Conservation (phyloP, 83 land plant genomes). For the Diphasiastrum complanatum region DNA sequence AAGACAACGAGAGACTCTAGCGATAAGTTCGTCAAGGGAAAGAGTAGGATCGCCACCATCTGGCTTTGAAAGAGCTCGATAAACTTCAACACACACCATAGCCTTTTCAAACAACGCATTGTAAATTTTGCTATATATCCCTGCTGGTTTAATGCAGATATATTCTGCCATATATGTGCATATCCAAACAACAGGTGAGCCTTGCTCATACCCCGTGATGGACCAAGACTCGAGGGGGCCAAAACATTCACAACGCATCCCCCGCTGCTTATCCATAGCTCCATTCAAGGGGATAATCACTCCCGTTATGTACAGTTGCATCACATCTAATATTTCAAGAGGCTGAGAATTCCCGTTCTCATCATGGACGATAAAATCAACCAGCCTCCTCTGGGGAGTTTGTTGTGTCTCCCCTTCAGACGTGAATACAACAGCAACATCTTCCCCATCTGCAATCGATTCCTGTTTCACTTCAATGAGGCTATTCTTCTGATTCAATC, state of each 20-base stretch:
- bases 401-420: slow-evolving; percentile 34
- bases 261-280: slow-evolving; percentile 42
- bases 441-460: slow-evolving; percentile 47
- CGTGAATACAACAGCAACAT: slow-evolving; percentile 50
- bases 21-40: slow-evolving; percentile 67
- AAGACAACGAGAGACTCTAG: slow-evolving; percentile 62
- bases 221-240: slow-evolving; percentile 73
- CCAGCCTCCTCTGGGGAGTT: slow-evolving; percentile 49
- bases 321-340: slow-evolving; percentile 58
- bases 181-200: slow-evolving; percentile 53
- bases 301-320: slow-evolving; percentile 58
- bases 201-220: slow-evolving; percentile 84
- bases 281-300: slow-evolving; percentile 49
- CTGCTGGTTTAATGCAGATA: slow-evolving; percentile 62
- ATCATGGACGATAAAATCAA: slow-evolving; percentile 71
- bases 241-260: slow-evolving; percentile 73
- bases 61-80: slow-evolving; percentile 49
- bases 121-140: slow-evolving; percentile 54
- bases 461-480: slow-evolving; percentile 40
- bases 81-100: slow-evolving; percentile 63
- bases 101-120: slow-evolving; percentile 62
- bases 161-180: slow-evolving; percentile 70
- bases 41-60: slow-evolving; percentile 69
- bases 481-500: slow-evolving; percentile 32
- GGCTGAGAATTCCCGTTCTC: slow-evolving; percentile 49